Percentiles rank a stretch among this genome's conserved stretches.
phyloP scores from a whole-genome alignment of 2,329 filamentous ascomycete species.

The Macrophomina tecta region DNA sequence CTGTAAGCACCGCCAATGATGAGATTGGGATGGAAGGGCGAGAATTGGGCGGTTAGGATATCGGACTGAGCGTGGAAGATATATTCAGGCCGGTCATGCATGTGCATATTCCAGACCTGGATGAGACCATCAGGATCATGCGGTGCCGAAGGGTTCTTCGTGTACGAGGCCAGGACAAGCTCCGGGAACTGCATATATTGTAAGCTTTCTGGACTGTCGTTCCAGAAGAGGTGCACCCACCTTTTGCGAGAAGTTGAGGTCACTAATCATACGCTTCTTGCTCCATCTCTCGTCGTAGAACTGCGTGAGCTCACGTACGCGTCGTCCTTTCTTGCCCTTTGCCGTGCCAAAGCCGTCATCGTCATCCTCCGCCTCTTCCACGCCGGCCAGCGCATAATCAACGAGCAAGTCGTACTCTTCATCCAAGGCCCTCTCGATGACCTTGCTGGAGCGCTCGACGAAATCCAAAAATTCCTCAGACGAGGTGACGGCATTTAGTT shows the following conservation, averaged over 20 bases:
- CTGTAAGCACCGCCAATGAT: conserved; percentile 97
- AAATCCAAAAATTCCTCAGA: conserved; percentile 96
- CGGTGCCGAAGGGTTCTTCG: conserved; percentile 93
- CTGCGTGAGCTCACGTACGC: conserved; percentile 86
- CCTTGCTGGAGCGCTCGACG: conserved; percentile 92
- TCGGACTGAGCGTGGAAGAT: conserved; percentile 96
- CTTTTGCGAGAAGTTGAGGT: conserved; percentile 93
- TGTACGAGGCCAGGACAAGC: conserved; percentile 91
- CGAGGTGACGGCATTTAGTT: conserved; percentile 86
- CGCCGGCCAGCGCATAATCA: conserved; percentile 85
- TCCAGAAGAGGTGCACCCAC: conserved; percentile 43
- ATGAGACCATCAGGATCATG: conserved; percentile 93
- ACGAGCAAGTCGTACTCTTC: conserved; percentile 96
- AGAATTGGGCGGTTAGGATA: conserved; percentile 94
- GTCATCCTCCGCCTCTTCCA: conserved; percentile 79
- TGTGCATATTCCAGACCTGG: conserved; percentile 95
- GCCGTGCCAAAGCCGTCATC: conserved; percentile 74
- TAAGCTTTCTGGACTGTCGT: conserved; percentile 31
- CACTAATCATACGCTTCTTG: conserved; percentile 96
- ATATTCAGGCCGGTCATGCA: conserved; percentile 93
- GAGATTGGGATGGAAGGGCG: conserved; percentile 96
- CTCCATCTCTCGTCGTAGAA: conserved; percentile 97
- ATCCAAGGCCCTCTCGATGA: conserved; percentile 87
- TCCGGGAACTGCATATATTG: conserved; percentile 71
- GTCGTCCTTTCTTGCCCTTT: conserved; percentile 72